These are phyloP conservation scores for Trichoderma cornu-damae DNA, from an alignment of 2,329 filamentous ascomycete genomes.

Conservation along the genomic window DNA sequence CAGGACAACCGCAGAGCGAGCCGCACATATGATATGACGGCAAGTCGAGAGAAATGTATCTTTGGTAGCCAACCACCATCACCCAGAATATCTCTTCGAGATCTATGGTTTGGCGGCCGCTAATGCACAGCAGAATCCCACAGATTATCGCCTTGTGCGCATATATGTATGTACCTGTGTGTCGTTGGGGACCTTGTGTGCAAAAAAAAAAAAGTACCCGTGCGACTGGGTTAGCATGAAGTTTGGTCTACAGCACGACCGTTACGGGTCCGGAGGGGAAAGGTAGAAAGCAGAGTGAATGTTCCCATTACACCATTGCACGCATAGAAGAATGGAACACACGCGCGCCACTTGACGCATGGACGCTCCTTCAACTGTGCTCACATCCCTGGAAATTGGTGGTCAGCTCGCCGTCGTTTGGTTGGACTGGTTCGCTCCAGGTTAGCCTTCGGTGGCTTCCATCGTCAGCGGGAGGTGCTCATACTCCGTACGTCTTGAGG, in stretches of 20 bases:
- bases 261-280: background rate
- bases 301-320: slow-evolving; percentile 8
- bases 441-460: slow-evolving; percentile 2
- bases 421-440: slow-evolving; percentile 3
- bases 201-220: background rate
- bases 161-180: slow-evolving; percentile 3
- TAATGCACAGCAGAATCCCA: slow-evolving; percentile 29
- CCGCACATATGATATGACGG: slow-evolving; percentile 1
- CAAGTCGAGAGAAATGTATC: slow-evolving; percentile 20
- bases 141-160: slow-evolving; percentile 15
- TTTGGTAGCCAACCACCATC: slow-evolving; percentile 28
- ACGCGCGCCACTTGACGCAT: background rate
- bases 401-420: slow-evolving; percentile 8
- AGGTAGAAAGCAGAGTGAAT: background rate
- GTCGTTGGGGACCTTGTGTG: slow-evolving; percentile 2
- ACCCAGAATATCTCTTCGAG: slow-evolving; percentile 28
- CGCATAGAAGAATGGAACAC: slow-evolving; percentile 2
- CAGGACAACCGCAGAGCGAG: background rate
- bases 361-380: slow-evolving; percentile 1
- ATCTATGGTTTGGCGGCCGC: slow-evolving; percentile 33
- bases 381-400: slow-evolving; percentile 9
- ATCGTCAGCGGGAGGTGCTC: slow-evolving; percentile 5
- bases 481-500: background rate
- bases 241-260: background rate
- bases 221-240: background rate